Percentiles rank a stretch among this genome's conserved stretches.
Conservation (phyloP, 495 filamentous ascomycete genomes). For the Endocarpon pusillum region DNA sequence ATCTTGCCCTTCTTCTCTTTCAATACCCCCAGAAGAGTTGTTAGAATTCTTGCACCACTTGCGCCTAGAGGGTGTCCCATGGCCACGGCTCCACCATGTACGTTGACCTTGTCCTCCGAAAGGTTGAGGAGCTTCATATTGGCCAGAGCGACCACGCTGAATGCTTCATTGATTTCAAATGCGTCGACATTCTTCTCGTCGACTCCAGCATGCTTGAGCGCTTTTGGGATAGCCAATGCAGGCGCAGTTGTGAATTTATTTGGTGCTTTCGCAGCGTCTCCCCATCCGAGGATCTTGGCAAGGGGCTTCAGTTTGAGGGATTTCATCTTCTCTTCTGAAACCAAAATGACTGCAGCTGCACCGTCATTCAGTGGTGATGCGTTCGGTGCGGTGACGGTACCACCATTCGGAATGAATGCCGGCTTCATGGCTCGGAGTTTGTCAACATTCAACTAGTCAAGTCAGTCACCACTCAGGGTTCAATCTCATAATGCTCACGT, state of each 20-base stretch:
- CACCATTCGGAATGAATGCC: slow-evolving; percentile 60
- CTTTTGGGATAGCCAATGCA: slow-evolving; percentile 90
- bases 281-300: slow-evolving; percentile 93
- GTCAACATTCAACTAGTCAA: slow-evolving; percentile 63
- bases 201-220: slow-evolving; percentile 76
- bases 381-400: slow-evolving; percentile 94
- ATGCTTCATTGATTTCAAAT: slow-evolving; percentile 98
- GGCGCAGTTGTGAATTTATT: slow-evolving; percentile 93
- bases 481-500: slow-evolving; percentile 44
- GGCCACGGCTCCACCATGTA: slow-evolving; percentile 89
- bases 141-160: slow-evolving; percentile 87
- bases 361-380: slow-evolving; percentile 92
- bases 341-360: slow-evolving; percentile 74
- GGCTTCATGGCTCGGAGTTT: slow-evolving; percentile 76
- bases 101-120: slow-evolving; percentile 74
- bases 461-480: no score
- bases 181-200: slow-evolving; percentile 62
- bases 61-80: slow-evolving; percentile 89
- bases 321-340: slow-evolving; percentile 78
- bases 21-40: slow-evolving; percentile 79
- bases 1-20: slow-evolving; percentile 83
- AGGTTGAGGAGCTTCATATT: slow-evolving; percentile 82
- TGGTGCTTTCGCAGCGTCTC: slow-evolving; percentile 75
- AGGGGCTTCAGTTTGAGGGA: slow-evolving; percentile 76
- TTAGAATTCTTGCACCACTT: slow-evolving; percentile 81